Conservation (phyloP, 176 grass and related monocot species). For the Cymbopogon citratus region DNA sequence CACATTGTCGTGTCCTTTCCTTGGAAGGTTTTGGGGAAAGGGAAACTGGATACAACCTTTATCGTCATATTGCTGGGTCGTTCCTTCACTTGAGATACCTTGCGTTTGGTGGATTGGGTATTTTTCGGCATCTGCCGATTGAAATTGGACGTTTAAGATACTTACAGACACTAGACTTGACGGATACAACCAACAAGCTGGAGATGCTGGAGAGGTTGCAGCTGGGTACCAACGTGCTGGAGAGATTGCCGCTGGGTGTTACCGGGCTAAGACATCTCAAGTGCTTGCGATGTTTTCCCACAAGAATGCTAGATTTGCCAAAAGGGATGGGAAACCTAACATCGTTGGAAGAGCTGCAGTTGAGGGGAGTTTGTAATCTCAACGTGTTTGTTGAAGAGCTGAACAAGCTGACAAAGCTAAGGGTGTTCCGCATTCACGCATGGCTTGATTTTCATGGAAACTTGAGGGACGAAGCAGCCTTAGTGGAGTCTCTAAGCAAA, state of each 20-base stretch:
- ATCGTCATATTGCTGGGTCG: not conserved
- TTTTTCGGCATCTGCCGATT: not conserved
- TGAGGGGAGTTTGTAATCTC: not conserved
- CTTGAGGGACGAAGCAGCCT: too few relatives aligned
- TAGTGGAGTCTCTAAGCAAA: too few relatives aligned
- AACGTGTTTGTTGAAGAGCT: not conserved
- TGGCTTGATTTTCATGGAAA: too few relatives aligned
- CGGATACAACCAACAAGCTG: not conserved
- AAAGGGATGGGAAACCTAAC: not conserved
- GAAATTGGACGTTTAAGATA: not conserved
- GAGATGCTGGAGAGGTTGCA: not conserved
- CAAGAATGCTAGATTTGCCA: too few relatives aligned
- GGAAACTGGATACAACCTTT: not conserved
- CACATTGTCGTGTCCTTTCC: not conserved
- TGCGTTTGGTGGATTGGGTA: not conserved
- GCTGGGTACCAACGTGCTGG: too few relatives aligned
- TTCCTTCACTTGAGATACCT: constrained; percentile 13
- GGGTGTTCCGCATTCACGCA: not conserved
- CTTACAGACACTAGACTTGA: constrained; percentile 7
- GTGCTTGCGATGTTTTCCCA: not conserved
- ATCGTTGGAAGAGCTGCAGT: not conserved
- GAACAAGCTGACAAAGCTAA: not conserved
- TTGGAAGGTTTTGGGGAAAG: not conserved
- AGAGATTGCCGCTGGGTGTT: not conserved
- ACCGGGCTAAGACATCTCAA: not conserved